Percentiles rank a stretch among this genome's conserved stretches.
Evolutionary conservation across 768 basidiomycete genomes (phyloP).

Genomic region (Agaricus bisporus): DNA sequence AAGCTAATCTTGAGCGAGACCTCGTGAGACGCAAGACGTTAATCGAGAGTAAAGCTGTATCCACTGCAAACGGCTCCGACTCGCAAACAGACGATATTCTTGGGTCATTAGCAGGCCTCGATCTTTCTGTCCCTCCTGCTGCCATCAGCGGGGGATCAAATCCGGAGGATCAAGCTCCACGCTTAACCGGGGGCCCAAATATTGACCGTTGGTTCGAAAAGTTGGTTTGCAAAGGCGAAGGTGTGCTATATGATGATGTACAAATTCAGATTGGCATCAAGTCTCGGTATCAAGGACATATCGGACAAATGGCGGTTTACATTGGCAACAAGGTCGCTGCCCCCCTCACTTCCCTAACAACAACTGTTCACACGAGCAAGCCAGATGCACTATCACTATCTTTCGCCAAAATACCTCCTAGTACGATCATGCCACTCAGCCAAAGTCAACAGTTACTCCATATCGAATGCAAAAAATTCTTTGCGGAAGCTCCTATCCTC

Average conservation of each 20-base stretch:
- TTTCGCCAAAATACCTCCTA: slow-evolving; percentile 89
- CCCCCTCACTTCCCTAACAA: slow-evolving; percentile 88
- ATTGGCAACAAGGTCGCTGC: slow-evolving; percentile 92
- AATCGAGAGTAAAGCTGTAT: slow-evolving; percentile 12
- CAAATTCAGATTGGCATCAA: slow-evolving; percentile 96
- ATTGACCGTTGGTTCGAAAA: slow-evolving; percentile 89
- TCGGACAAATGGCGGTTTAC: slow-evolving; percentile 91
- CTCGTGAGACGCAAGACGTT: slow-evolving; percentile 47
- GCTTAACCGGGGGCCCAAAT: slow-evolving; percentile 59
- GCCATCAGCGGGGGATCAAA: slow-evolving; percentile 13
- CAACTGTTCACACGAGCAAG: slow-evolving; percentile 68
- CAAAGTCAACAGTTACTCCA: slow-evolving; percentile 93
- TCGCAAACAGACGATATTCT: slow-evolving; percentile 50
- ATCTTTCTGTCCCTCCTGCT: slow-evolving; percentile 36
- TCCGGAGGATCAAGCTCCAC: slow-evolving; percentile 35
- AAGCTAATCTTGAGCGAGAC: slow-evolving; percentile 78
- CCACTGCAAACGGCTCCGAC: slow-evolving; percentile 29
- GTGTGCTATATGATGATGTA: slow-evolving; percentile 91
- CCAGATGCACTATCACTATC: slow-evolving; percentile 72
- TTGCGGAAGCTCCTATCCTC: slow-evolving; percentile 70
- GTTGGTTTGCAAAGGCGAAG: slow-evolving; percentile 72
- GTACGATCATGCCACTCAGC: slow-evolving; percentile 69
- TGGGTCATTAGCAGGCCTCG: slow-evolving; percentile 77
- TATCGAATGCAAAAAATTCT: slow-evolving; percentile 90
- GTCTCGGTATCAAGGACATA: slow-evolving; percentile 91